These are phyloP conservation scores for Sclerotinia glacialis DNA, from an alignment of 2,329 filamentous ascomycete species.

Conservation along the genomic window DNA sequence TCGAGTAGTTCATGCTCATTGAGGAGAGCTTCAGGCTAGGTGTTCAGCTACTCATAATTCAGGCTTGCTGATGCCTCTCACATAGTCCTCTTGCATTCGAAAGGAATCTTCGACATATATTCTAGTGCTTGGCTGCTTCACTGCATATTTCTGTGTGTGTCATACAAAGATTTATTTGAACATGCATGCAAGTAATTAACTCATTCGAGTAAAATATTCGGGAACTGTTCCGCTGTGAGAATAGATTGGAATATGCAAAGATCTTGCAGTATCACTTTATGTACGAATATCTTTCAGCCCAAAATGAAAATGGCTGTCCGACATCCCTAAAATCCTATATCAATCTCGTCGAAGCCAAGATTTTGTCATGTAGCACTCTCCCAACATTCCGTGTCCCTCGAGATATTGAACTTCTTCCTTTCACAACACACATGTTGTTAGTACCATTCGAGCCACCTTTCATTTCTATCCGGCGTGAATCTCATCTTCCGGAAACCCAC, in stretches of 20 bases:
- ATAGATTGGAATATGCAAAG: not conserved
- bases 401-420: slow-evolving; percentile 56
- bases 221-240: not conserved
- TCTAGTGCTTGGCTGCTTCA: not conserved
- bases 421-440: slow-evolving; percentile 69
- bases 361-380: slow-evolving; percentile 59
- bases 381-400: slow-evolving; percentile 52
- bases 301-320: not conserved
- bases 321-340: not conserved
- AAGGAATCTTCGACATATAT: not conserved
- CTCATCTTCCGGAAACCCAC: slow-evolving; percentile 55
- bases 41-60: not conserved
- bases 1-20: not conserved
- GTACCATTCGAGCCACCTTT: slow-evolving; percentile 57
- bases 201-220: not conserved
- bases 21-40: not conserved
- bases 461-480: slow-evolving; percentile 61
- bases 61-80: not conserved
- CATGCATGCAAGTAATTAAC: not conserved
- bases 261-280: too few species aligned
- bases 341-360: slow-evolving; percentile 41
- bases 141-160: not conserved
- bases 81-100: too few species aligned
- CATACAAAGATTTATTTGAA: not conserved
- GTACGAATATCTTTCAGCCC: not conserved